phyloP scores from a whole-genome alignment of 352 stramenopile species.

The Phytophthora sp. region DNA sequence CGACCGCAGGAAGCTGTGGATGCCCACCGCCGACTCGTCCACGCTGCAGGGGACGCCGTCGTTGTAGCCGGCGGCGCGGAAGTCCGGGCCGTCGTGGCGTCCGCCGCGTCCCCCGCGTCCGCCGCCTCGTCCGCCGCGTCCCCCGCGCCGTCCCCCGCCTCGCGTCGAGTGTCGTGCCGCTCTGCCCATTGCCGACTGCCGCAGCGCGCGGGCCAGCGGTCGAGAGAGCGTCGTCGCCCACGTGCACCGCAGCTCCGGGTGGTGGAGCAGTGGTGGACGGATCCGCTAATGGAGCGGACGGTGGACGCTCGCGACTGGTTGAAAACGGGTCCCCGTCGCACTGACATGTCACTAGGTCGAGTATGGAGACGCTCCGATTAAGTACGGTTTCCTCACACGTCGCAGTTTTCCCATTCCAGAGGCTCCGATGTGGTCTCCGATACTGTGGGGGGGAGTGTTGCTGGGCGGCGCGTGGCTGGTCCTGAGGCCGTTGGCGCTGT shows the following conservation, averaged over 20 bases:
- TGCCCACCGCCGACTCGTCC: slow-evolving; percentile 78
- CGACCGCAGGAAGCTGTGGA: slow-evolving; percentile 66
- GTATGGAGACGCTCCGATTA: not conserved
- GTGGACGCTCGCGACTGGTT: slow-evolving; percentile 29
- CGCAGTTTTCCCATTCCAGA: slow-evolving; percentile 5
- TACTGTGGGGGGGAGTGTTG: not conserved
- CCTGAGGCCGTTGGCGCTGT: slow-evolving; percentile 16
- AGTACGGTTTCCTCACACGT: slow-evolving; percentile 18
- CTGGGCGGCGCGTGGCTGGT: slow-evolving; percentile 11
- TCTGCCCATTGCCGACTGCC: slow-evolving; percentile 28
- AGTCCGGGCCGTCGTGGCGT: slow-evolving; percentile 37
- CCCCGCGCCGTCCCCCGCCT: slow-evolving; percentile 27
- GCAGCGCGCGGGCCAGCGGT: slow-evolving; percentile 9
- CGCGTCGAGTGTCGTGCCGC: slow-evolving; percentile 31
- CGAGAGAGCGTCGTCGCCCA: slow-evolving; percentile 21
- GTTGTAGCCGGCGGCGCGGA: slow-evolving; percentile 73
- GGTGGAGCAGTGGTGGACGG: slow-evolving; percentile 11
- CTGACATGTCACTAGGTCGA: slow-evolving; percentile 15
- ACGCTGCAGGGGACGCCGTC: slow-evolving; percentile 78
- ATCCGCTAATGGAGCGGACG: slow-evolving; percentile 19
- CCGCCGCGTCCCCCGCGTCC: slow-evolving; percentile 26
- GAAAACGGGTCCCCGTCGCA: slow-evolving; percentile 4
- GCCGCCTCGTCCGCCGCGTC: slow-evolving; percentile 34
- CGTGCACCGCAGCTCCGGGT: not conserved
- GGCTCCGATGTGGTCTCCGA: slow-evolving; percentile 25